A percentile compares a stretch with the other conserved stretches of the same genome.
Evolutionary conservation across 2,329 filamentous ascomycete species (phyloP).

Genomic region (Aspergillus brunneoviolaceus): DNA sequence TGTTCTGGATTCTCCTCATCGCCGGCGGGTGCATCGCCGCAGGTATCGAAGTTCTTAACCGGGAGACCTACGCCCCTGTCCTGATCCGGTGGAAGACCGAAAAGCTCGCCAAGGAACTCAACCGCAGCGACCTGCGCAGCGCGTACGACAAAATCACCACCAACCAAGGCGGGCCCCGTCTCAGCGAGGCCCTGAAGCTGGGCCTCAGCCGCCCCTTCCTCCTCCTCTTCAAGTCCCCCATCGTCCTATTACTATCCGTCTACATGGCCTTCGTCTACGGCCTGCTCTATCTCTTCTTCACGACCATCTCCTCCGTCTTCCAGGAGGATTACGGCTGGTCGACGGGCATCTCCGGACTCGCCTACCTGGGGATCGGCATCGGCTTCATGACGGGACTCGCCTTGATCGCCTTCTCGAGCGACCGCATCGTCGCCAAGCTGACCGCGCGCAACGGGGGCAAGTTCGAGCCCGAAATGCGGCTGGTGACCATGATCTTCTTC

Average conservation of each 20-base stretch:
- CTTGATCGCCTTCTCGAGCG: conserved; percentile 36
- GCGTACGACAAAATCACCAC: conserved; percentile 20
- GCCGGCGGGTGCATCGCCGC: conserved; percentile 33
- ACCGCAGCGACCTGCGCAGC: conserved; percentile 23
- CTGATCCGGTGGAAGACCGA: conserved; percentile 28
- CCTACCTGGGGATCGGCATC: conserved; percentile 52
- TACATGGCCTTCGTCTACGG: conserved; percentile 56
- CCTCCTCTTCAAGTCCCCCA: conserved; percentile 54
- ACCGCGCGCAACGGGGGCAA: conserved; percentile 38
- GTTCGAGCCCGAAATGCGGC: conserved; percentile 49
- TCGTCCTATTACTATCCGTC: conserved; percentile 53
- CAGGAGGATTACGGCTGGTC: conserved; percentile 50
- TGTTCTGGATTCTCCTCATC: conserved; percentile 48
- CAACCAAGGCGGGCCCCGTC: conserved; percentile 19
- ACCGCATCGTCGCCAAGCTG: conserved; percentile 32
- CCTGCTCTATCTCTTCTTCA: conserved; percentile 55
- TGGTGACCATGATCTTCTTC: conserved; percentile 57
- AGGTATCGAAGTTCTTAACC: conserved; percentile 21
- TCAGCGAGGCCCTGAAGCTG: conserved; percentile 36
- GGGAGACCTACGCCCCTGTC: conserved; percentile 29
- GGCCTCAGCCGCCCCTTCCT: conserved; percentile 51
- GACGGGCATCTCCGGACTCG: conserved; percentile 47
- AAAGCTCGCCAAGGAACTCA: conserved; percentile 22
- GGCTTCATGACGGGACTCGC: conserved; percentile 41
- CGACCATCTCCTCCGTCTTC: conserved; percentile 55